Percentiles rank a stretch among this genome's conserved stretches.
Evolutionary conservation across 2,329 filamentous ascomycete genomes (phyloP).

Genomic region (Aquanectria penicillioides): DNA sequence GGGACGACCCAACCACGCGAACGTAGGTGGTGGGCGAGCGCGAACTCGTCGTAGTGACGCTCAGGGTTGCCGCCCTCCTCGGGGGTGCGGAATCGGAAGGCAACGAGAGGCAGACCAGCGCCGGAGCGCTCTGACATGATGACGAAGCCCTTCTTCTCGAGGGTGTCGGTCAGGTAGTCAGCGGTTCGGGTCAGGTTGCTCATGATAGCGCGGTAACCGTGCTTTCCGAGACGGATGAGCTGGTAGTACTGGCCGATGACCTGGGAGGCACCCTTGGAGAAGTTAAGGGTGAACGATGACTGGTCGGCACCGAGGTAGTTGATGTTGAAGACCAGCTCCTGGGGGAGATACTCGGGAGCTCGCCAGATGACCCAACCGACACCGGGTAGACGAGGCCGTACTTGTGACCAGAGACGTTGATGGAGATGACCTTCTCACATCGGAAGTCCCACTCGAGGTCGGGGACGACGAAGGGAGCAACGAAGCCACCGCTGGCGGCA

Average conservation of each 20-base stretch:
- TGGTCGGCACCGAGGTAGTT: constrained; percentile 98
- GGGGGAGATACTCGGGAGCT: constrained; percentile 81
- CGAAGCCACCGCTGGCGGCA: constrained; percentile 91
- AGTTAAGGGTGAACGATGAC: constrained; percentile 95
- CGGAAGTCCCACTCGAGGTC: constrained; percentile 92
- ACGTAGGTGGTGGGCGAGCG: constrained; percentile 85
- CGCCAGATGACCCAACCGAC: constrained; percentile 96
- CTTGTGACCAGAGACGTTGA: constrained; percentile 96
- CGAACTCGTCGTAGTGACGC: constrained; percentile 77
- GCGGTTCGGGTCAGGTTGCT: constrained; percentile 89
- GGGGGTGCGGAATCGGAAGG: constrained; percentile 77
- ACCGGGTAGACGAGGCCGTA: constrained; percentile 80
- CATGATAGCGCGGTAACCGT: constrained; percentile 94
- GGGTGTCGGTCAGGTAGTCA: constrained; percentile 82
- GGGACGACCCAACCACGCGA: constrained; percentile 93
- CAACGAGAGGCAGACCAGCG: constrained; percentile 85
- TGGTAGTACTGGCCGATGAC: constrained; percentile 99
- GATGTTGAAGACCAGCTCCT: constrained; percentile 98
- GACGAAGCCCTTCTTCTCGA: constrained; percentile 81
- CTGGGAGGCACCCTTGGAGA: constrained; percentile 93
- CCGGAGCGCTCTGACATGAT: constrained; percentile 87
- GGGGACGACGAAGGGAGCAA: constrained; percentile 89
- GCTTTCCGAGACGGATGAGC: constrained; percentile 92
- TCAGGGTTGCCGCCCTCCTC: constrained; percentile 61
- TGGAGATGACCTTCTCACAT: constrained; percentile 86